Conservation (phyloP, 305 asterid genomes). For the Fraxinus sp. region DNA sequence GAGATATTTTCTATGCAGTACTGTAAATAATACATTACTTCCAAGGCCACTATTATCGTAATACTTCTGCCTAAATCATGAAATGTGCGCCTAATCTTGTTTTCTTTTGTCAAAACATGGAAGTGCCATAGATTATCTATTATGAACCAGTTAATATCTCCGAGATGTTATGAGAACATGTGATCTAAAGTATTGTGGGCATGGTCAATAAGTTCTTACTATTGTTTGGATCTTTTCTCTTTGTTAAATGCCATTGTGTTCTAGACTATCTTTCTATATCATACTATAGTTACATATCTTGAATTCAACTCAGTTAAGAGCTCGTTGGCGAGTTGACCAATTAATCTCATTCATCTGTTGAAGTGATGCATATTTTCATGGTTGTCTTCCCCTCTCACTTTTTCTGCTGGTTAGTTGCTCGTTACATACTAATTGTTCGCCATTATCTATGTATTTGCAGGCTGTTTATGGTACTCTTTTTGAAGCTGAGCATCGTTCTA, state of each 20-base stretch:
- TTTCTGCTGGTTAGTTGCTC: constrained; percentile 3
- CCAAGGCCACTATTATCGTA: neutral
- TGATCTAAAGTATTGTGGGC: neutral
- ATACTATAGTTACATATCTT: neutral
- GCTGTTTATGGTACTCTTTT: constrained; percentile 95
- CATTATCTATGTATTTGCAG: constrained; percentile 36
- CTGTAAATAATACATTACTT: neutral
- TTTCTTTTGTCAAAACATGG: neutral
- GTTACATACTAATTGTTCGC: constrained; percentile 1
- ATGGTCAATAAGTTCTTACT: neutral
- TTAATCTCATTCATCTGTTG: neutral
- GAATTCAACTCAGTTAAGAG: neutral
- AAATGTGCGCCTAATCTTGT: neutral
- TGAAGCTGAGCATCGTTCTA: constrained; percentile 97
- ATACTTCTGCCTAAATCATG: neutral
- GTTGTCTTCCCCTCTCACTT: constrained; percentile 7
- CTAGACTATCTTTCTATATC: neutral
- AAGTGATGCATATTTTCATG: neutral
- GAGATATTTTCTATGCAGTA: neutral
- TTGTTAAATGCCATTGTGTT: neutral
- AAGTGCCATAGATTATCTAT: neutral
- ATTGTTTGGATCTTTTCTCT: neutral
- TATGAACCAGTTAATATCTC: neutral
- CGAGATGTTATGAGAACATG: neutral
- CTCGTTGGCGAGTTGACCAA: neutral